Base-by-base conservation (phyloP, 192 early-diverging fungal species). In the Diversispora eburnea region DNA sequence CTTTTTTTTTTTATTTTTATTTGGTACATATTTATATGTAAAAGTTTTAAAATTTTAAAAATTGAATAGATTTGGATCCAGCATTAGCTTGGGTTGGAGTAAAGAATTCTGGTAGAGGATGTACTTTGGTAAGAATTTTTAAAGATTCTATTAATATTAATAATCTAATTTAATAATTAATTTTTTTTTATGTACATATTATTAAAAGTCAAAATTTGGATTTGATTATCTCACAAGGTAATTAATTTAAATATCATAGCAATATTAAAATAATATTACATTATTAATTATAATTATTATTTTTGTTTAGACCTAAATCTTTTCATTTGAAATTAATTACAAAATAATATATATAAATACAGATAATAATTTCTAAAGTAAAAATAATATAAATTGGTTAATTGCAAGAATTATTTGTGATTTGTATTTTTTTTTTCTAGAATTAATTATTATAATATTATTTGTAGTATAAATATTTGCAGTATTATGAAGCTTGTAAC, bases 11-110 rank as follows among this genome's bases (percentile, higher is more conserved):
- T 25, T 68, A 41, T 52, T 25, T 33, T 49, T 25, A 25, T 25
- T 62, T 17, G 0, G n/a, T 10, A 5, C 8, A 54, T 54, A 13
- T 4, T 54, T 54, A 54, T n/a, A 41, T 63, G 8, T 41, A 15
- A 42, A 39, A 42, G 3, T 42, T 42, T 43, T 13, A 17, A 39
- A 8, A 25, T 8, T 43, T 25, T 0, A 52, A 39, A 12, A 15
- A 39, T 68, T 19, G 3, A 33, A 15, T 68, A 68, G 67, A 90
- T 72, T 73, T 94, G 33, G 93, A 94, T 72, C 93, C 93, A 20
- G 91, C 85, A 8, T 72, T 94, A 17, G 82, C 89, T 52, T 94
- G 93, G 93, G 84, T 86, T 39, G 93, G 91, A 15, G 86, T 84
- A 39, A 94, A 93, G 78, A 82, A 91, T 8, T 88, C 85, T 45